Conservation (phyloP, 345 rosid species). For the Moricandia moricandioides region DNA sequence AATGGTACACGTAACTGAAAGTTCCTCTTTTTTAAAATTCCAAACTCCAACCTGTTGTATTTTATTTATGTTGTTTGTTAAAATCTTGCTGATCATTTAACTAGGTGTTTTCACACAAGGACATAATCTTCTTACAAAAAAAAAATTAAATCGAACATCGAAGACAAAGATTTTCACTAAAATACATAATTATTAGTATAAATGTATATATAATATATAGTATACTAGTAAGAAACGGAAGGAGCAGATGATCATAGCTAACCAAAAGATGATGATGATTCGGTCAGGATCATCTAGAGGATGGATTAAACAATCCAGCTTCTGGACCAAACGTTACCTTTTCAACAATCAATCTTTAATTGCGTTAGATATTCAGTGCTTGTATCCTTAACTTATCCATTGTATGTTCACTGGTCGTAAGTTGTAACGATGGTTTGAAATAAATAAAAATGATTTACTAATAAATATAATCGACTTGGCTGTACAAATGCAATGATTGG, state of each 20-base stretch:
- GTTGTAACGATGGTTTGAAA: background rate
- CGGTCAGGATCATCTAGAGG: background rate
- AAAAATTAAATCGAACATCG: too few relatives aligned
- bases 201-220: too few relatives aligned
- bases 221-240: too few relatives aligned
- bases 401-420: background rate
- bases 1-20: slow-evolving; percentile 22
- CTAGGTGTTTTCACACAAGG: background rate
- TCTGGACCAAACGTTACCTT: background rate
- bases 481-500: background rate
- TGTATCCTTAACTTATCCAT: background rate
- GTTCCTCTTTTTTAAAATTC: background rate
- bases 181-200: too few relatives aligned
- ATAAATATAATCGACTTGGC: background rate
- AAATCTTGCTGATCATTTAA: background rate
- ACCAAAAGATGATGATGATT: background rate
- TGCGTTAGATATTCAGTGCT: background rate
- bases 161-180: too few relatives aligned
- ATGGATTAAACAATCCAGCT: background rate
- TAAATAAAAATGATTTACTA: background rate
- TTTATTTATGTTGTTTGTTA: background rate
- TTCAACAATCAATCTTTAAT: background rate
- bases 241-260: background rate
- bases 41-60: slow-evolving; percentile 14
- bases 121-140: too few relatives aligned